phyloP scores from a whole-genome alignment of 2,329 filamentous ascomycete species.

The Aureobasidium sp. region DNA sequence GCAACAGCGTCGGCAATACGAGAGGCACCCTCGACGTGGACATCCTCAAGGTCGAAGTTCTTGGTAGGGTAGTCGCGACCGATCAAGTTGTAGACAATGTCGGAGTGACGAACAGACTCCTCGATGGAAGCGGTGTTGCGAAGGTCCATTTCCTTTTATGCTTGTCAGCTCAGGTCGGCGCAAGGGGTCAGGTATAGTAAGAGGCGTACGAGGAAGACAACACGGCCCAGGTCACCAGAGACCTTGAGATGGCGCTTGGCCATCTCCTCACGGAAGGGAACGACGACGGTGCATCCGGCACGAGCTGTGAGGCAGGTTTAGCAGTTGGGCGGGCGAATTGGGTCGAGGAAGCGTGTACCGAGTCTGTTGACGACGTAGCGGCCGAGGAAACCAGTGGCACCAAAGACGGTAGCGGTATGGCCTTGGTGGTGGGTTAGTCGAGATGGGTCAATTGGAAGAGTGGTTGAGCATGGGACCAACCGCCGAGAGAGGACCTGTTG shows the following conservation, averaged over 20 bases:
- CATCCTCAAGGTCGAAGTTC: slow-evolving; percentile 91
- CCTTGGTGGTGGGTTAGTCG: slow-evolving; percentile 46
- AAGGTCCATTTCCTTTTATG: slow-evolving; percentile 75
- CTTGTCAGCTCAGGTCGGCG: slow-evolving; percentile 2
- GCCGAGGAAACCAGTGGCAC: slow-evolving; percentile 89
- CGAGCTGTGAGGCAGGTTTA: slow-evolving; percentile 50
- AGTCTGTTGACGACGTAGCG: slow-evolving; percentile 96
- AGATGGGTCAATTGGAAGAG: slow-evolving; percentile 10
- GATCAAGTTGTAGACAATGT: slow-evolving; percentile 94
- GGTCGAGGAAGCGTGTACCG: slow-evolving; percentile 42
- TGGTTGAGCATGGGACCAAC: slow-evolving; percentile 40
- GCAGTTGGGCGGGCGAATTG: background rate
- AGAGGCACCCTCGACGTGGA: slow-evolving; percentile 86
- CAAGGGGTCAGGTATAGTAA: background rate
- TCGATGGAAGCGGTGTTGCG: slow-evolving; percentile 93
- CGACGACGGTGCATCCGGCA: slow-evolving; percentile 85
- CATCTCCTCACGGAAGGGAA: slow-evolving; percentile 97
- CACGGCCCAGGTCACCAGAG: slow-evolving; percentile 83
- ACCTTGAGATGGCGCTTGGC: slow-evolving; percentile 93
- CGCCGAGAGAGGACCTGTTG: slow-evolving; percentile 72
- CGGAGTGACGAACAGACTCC: slow-evolving; percentile 91
- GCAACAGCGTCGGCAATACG: slow-evolving; percentile 89
- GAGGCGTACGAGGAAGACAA: slow-evolving; percentile 67
- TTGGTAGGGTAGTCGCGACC: slow-evolving; percentile 95
- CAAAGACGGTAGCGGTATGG: slow-evolving; percentile 95